These are phyloP conservation scores for Taiozyma sp. DNA, from an alignment of 1,139 yeast species.

Conservation along the genomic window DNA sequence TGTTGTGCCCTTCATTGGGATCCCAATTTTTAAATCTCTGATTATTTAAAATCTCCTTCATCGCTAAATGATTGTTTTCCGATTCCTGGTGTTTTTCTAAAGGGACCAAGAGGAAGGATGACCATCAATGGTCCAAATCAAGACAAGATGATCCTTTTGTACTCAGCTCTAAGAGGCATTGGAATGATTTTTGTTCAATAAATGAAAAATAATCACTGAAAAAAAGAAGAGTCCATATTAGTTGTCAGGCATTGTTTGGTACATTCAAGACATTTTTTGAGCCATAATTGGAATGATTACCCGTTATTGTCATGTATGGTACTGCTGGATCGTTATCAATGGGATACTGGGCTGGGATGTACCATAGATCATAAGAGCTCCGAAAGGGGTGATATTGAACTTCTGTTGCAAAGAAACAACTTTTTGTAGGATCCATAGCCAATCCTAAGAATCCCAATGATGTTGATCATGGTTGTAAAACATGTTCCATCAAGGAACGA, in stretches of 20 bases:
- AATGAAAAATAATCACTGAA: constrained; percentile 17
- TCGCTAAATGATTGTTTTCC: not conserved
- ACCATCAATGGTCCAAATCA: not conserved
- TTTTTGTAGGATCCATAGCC: not conserved
- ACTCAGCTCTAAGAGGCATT: constrained; percentile 8
- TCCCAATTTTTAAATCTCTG: not conserved
- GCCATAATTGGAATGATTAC: not conserved
- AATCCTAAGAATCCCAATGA: not conserved
- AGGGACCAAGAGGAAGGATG: not conserved
- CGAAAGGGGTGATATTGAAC: not conserved
- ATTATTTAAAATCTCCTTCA: not conserved
- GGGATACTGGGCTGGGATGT: not conserved
- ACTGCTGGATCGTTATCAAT: not conserved
- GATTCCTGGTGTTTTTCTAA: not conserved
- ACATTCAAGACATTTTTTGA: not conserved
- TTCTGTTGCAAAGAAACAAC: not conserved
- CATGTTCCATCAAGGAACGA: not conserved
- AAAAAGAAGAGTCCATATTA: constrained; percentile 11
- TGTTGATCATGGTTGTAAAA: not conserved
- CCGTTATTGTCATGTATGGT: not conserved
- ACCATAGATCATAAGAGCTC: not conserved
- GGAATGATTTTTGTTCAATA: constrained; percentile 18
- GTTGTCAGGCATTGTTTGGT: not conserved
- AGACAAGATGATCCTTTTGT: constrained; percentile 11
- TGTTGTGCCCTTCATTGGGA: constrained; percentile 17